These are phyloP conservation scores for Syzygium jambos DNA, from an alignment of 345 rosid genomes.

Conservation along the genomic window DNA sequence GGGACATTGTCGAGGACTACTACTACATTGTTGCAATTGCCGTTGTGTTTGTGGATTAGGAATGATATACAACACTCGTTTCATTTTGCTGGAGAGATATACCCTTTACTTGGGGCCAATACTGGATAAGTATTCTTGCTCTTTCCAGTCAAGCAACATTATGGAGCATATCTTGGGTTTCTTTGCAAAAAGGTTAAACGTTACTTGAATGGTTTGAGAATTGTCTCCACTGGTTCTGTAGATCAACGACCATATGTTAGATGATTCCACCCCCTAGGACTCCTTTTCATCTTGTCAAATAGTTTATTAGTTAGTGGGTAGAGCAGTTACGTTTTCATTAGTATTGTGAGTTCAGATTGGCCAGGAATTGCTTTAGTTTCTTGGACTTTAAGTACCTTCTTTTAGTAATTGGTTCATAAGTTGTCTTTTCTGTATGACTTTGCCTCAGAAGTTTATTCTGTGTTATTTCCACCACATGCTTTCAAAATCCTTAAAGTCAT, in stretches of 20 bases:
- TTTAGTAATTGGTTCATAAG: neutral
- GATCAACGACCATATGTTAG: neutral
- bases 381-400: neutral
- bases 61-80: neutral
- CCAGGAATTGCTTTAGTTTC: neutral
- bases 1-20: neutral
- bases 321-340: neutral
- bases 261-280: neutral
- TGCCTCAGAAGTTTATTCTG: neutral
- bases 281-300: neutral
- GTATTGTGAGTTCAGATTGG: neutral
- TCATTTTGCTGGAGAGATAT: neutral
- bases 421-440: neutral
- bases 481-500: neutral
- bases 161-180: neutral
- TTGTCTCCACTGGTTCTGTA: neutral
- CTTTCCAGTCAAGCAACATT: neutral
- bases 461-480: neutral
- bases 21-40: neutral
- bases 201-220: neutral
- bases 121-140: neutral
- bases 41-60: neutral
- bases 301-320: neutral
- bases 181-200: neutral
- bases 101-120: neutral